Percentiles rank a stretch among this genome's conserved stretches.
These are phyloP conservation scores for Annulohypoxylon truncatum DNA, from an alignment of 2,329 filamentous ascomycete genomes.

Conservation along the genomic window DNA sequence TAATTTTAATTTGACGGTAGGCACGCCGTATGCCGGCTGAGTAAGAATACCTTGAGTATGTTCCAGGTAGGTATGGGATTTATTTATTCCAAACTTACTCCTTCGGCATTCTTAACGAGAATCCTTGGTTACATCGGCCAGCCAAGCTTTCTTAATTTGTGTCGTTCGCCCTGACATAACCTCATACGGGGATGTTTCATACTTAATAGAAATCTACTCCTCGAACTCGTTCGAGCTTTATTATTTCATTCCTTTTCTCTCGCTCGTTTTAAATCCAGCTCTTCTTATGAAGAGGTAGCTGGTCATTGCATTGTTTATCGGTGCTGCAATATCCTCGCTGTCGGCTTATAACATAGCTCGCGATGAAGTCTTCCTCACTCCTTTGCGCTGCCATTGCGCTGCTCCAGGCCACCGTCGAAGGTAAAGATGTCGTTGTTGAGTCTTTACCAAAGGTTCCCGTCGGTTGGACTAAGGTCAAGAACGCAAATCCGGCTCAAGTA, in stretches of 20 bases:
- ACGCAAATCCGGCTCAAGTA: conserved; percentile 52
- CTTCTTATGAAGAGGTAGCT: conserved; percentile 28
- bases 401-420: conserved; percentile 36
- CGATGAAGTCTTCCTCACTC: conserved; percentile 41
- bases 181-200: conserved; percentile 24
- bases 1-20: conserved; percentile 13
- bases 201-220: conserved; percentile 21
- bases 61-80: too few relatives aligned
- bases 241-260: conserved; percentile 5
- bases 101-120: neutral
- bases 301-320: neutral
- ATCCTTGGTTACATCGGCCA: neutral
- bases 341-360: conserved; percentile 6
- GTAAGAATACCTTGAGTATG: neutral
- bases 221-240: neutral
- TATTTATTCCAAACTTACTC: neutral
- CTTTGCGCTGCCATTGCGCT: conserved; percentile 40
- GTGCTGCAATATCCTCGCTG: neutral
- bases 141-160: neutral
- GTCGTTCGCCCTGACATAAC: neutral
- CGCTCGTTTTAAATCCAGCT: neutral
- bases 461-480: conserved; percentile 54
- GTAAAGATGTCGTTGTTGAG: conserved; percentile 51
- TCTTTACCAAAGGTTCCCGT: conserved; percentile 51
- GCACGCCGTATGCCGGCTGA: neutral